Evolutionary conservation across 495 filamentous ascomycete species (phyloP).

Genomic region (Haplographium delicatum): DNA sequence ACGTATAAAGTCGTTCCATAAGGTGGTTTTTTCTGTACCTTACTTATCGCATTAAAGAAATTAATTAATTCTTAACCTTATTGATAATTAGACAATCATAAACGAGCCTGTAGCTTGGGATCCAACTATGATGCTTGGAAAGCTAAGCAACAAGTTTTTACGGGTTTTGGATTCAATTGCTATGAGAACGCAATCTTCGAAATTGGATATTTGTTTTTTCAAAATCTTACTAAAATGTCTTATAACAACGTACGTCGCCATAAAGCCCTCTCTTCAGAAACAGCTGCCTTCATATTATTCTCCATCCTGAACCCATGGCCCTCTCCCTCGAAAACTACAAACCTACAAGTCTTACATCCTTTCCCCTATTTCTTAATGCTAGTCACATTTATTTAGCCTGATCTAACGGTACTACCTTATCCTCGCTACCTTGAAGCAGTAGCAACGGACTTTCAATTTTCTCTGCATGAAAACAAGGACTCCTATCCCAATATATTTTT

Average conservation of each 20-base stretch:
- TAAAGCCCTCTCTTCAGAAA: constrained; percentile 32
- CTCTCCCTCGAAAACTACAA: constrained; percentile 42
- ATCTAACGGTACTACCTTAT: constrained; percentile 42
- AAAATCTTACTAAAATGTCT: not conserved
- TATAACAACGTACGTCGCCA: constrained; percentile 27
- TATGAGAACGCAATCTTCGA: too few species aligned
- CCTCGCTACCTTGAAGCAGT: constrained; percentile 41
- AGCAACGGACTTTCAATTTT: constrained; percentile 41
- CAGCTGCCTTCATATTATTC: constrained; percentile 21
- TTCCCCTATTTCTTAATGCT: constrained; percentile 32
- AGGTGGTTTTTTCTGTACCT: too few species aligned
- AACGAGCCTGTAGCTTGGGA: too few species aligned
- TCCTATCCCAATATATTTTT: constrained; percentile 33
- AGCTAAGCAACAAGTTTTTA: too few species aligned
- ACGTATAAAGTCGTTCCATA: too few species aligned
- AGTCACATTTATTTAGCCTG: constrained; percentile 41
- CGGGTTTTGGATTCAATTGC: too few species aligned
- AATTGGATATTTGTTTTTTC: too few species aligned
- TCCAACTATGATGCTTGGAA: too few species aligned
- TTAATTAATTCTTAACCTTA: too few species aligned
- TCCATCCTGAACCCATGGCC: constrained; percentile 37
- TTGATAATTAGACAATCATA: too few species aligned
- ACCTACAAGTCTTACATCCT: constrained; percentile 36
- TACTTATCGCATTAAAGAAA: too few species aligned
- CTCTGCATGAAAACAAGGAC: constrained; percentile 39